A percentile compares a stretch with the other conserved stretches of the same genome.
Conservation (phyloP, 768 basidiomycete species). For the Calocybe indica region DNA sequence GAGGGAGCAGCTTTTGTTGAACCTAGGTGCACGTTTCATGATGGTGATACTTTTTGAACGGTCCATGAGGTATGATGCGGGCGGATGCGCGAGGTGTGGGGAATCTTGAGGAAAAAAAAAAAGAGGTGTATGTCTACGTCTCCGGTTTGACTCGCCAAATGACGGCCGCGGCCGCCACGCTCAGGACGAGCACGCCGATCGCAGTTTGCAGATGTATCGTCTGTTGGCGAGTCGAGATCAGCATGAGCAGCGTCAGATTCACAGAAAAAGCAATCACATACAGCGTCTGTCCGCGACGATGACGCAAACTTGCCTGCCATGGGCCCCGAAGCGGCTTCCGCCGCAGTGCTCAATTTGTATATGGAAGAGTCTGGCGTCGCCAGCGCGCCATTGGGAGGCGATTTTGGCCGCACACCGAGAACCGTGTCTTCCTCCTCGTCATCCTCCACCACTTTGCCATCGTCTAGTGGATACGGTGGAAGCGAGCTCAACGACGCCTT, state of each 20-base stretch:
- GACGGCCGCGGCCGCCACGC: constrained; percentile 67
- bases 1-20: too few relatives aligned
- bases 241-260: constrained; percentile 1
- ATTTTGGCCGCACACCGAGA: constrained; percentile 12
- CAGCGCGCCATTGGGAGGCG: constrained; percentile 10
- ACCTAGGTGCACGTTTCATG: too few relatives aligned
- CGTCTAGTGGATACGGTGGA: neutral
- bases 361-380: constrained; percentile 21
- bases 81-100: too few relatives aligned
- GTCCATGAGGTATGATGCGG: too few relatives aligned
- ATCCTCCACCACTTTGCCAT: constrained; percentile 16
- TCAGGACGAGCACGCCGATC: constrained; percentile 57
- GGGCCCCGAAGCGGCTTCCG: neutral
- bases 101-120: too few relatives aligned
- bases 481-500: neutral
- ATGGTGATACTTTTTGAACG: too few relatives aligned
- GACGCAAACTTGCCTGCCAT: too few relatives aligned
- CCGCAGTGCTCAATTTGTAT: constrained; percentile 11
- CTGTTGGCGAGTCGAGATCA: constrained; percentile 10
- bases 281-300: too few relatives aligned
- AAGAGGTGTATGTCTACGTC: constrained; percentile 3
- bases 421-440: constrained; percentile 19
- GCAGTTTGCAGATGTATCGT: constrained; percentile 47
- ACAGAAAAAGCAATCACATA: neutral
- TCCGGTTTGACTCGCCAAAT: constrained; percentile 61